Base-by-base conservation (phyloP, 2,329 filamentous ascomycete genomes). In the Bisporella sp. region DNA sequence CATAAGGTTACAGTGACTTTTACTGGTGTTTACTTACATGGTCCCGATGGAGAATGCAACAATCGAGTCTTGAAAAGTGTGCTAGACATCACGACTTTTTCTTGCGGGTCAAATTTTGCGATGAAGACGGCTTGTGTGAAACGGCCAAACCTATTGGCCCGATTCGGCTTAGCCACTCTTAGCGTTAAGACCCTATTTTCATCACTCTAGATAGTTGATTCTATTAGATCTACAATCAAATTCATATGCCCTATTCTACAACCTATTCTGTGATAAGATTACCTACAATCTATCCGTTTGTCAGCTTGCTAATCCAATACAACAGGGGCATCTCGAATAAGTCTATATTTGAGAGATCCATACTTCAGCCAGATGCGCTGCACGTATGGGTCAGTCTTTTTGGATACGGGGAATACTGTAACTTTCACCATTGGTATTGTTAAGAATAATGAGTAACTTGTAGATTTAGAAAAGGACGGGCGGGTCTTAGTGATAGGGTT, bases 81-180 rank as follows among this genome's bases (percentile, higher is more conserved):
- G 65, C 73, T 0, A 59, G 75, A 0, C 71, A 81, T 50, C 75
- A 74, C 1, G 78, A 86, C 42, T 73, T 76, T 57, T 90, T 90
- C 57, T 61, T 88, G 0, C 77, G 88, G 0, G 85, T 91, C 0
- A 76, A 81, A 5, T 90, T 93, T 58, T 75, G 75, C 31, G 88
- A 93, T 44, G 88, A 95, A 62, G 78, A 87, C 59, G 84, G 84
- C 0, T n/a, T n/a, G n/a, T n/a, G n/a, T n/a, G n/a, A n/a, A n/a
- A n/a, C n/a, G n/a, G n/a, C n/a, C n/a, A n/a, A n/a, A n/a, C n/a
- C n/a, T n/a, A n/a, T n/a, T n/a, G n/a, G n/a, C n/a, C n/a, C n/a
- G n/a, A n/a, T n/a, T n/a, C n/a, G n/a, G n/a, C n/a, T n/a, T n/a
- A n/a, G n/a, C n/a, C n/a, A n/a, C n/a, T n/a, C n/a, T n/a, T n/a